These are phyloP conservation scores for Panaeolus papilionaceus DNA, from an alignment of 768 basidiomycete species.

Conservation along the genomic window DNA sequence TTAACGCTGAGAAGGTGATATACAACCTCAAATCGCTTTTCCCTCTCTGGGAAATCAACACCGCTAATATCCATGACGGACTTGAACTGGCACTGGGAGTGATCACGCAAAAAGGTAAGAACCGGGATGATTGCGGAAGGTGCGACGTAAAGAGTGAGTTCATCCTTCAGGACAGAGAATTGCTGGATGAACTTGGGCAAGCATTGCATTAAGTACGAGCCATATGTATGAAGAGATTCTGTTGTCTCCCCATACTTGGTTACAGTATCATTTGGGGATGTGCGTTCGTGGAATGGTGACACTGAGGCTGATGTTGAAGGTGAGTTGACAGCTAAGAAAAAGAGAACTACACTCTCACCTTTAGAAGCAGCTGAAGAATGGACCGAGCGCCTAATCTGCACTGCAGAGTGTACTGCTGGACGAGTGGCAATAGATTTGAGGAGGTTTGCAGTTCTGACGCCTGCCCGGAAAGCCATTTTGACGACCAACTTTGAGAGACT, in stretches of 20 bases:
- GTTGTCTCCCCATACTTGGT: constrained; percentile 75
- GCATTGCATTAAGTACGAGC: constrained; percentile 91
- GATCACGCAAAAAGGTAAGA: constrained; percentile 92
- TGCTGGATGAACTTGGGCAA: constrained; percentile 98
- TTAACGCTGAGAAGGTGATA: constrained; percentile 90
- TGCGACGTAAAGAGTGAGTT: constrained; percentile 86
- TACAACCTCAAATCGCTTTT: constrained; percentile 95
- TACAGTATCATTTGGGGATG: constrained; percentile 85
- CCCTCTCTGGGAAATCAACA: constrained; percentile 92
- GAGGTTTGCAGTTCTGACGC: constrained; percentile 48
- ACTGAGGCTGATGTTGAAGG: constrained; percentile 53
- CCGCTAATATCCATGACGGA: constrained; percentile 91
- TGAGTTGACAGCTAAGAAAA: constrained; percentile 21
- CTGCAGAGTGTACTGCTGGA: constrained; percentile 31
- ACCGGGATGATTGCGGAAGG: constrained; percentile 86
- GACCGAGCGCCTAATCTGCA: constrained; percentile 44
- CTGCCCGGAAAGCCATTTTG: constrained; percentile 46
- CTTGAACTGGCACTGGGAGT: constrained; percentile 95
- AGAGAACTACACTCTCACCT: constrained; percentile 43
- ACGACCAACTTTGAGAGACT: constrained; percentile 23
- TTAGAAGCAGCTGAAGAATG: constrained; percentile 53
- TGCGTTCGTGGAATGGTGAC: constrained; percentile 88
- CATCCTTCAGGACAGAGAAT: constrained; percentile 96
- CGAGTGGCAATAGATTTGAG: constrained; percentile 48
- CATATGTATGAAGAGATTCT: constrained; percentile 86